Conservation (phyloP, 768 basidiomycete genomes). For the Leccinum boreale region DNA sequence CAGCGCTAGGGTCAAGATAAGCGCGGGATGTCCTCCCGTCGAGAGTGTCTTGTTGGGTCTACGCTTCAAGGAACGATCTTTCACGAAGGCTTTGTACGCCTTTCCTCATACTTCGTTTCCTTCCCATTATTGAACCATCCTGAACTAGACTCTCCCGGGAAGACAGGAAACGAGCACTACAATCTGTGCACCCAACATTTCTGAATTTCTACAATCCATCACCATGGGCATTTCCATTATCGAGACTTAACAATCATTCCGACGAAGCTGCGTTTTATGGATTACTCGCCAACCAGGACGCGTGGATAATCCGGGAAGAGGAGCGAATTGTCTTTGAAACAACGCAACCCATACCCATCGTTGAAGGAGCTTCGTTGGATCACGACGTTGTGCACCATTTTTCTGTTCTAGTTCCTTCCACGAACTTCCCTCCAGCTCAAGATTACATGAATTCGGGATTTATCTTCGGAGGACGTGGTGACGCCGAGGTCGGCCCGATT, state of each 20-base stretch:
- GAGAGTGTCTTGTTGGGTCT: constrained; percentile 7
- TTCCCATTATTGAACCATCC: neutral
- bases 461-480: neutral
- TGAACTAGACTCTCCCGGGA: constrained; percentile 3
- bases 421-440: constrained; percentile 18
- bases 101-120: neutral
- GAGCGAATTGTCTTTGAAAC: constrained; percentile 20
- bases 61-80: constrained; percentile 20
- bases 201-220: neutral
- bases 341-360: neutral
- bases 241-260: neutral
- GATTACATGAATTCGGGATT: neutral
- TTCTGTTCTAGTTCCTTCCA: constrained; percentile 18
- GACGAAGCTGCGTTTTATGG: neutral
- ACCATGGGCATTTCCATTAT: neutral
- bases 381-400: constrained; percentile 10
- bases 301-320: constrained; percentile 19
- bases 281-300: constrained; percentile 4
- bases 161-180: neutral
- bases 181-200: neutral
- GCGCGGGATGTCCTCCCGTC: constrained; percentile 8
- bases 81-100: constrained; percentile 12
- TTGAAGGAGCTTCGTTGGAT: neutral
- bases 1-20: constrained; percentile 15
- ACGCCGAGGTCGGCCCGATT: neutral